A percentile compares a stretch with the other conserved stretches of the same genome.
phyloP scores from a whole-genome alignment of 257 asterid species.

The Ehretia macrophylla region DNA sequence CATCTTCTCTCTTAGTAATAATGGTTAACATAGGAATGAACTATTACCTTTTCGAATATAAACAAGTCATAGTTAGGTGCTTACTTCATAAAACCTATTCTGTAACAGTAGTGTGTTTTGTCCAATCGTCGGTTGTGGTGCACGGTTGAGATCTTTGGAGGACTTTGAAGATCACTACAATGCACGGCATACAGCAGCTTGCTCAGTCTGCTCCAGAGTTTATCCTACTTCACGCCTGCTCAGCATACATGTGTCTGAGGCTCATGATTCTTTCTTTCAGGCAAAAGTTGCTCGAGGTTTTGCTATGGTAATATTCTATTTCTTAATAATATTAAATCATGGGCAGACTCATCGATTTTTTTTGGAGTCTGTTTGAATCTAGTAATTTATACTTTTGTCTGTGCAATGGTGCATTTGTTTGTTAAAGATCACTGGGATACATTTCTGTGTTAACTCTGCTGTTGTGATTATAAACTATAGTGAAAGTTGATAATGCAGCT shows the following conservation, averaged over 20 bases:
- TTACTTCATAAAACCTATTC: background rate
- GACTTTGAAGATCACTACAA: constrained; percentile 84
- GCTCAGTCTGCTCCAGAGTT: constrained; percentile 88
- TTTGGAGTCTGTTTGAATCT: background rate
- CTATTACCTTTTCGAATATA: too few species aligned
- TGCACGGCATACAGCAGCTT: constrained; percentile 87
- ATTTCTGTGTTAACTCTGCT: too few species aligned
- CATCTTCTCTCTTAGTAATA: too few species aligned
- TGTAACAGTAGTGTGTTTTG: constrained; percentile 52
- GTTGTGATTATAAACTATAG: too few species aligned
- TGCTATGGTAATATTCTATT: constrained; percentile 72
- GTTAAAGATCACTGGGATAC: too few species aligned
- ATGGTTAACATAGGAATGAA: background rate
- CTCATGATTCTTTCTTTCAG: constrained; percentile 91
- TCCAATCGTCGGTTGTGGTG: constrained; percentile 88
- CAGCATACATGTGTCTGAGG: constrained; percentile 90
- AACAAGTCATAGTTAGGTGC: background rate
- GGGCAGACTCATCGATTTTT: background rate
- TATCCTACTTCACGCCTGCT: constrained; percentile 89
- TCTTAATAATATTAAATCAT: background rate
- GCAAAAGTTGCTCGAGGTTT: constrained; percentile 91
- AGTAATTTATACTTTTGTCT: background rate
- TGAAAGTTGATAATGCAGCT: too few species aligned
- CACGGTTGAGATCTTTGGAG: constrained; percentile 55
- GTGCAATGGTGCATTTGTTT: background rate